Percentiles rank a stretch among this genome's conserved stretches.
These are phyloP conservation scores for Furculomyces boomerangus DNA, from an alignment of 371 early-diverging fungal genomes.

Conservation along the genomic window DNA sequence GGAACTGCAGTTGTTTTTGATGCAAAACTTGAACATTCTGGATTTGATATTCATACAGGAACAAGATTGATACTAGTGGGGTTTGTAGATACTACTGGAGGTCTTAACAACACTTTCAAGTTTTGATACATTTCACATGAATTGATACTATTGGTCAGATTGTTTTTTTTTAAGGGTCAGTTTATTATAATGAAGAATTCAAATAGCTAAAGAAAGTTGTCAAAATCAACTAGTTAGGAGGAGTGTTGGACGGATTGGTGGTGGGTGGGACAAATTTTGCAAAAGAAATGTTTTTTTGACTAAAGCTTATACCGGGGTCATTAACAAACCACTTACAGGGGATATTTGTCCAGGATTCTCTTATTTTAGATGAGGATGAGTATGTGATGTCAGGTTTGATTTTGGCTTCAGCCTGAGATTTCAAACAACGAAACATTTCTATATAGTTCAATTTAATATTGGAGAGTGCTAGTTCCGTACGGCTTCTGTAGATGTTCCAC, in stretches of 20 bases:
- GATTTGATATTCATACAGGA: constrained; percentile 27
- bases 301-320: not conserved
- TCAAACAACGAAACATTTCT: not conserved
- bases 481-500: not conserved
- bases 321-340: not conserved
- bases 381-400: not conserved
- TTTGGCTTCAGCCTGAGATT: not conserved
- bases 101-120: no score
- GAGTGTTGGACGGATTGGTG: no score
- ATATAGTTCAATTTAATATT: not conserved
- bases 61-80: constrained; percentile 30
- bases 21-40: constrained; percentile 28
- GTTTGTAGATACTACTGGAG: constrained; percentile 37
- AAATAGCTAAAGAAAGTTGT: no score
- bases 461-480: not conserved
- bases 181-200: no score
- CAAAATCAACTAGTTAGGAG: no score
- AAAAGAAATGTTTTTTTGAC: no score
- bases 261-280: no score
- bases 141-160: no score
- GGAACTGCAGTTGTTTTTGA: constrained; percentile 35
- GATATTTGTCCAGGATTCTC: not conserved
- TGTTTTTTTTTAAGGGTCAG: no score
- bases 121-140: no score
- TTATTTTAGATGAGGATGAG: not conserved